Conservation (phyloP, 2,329 filamentous ascomycete species). For the Trichoderma guizhouense region DNA sequence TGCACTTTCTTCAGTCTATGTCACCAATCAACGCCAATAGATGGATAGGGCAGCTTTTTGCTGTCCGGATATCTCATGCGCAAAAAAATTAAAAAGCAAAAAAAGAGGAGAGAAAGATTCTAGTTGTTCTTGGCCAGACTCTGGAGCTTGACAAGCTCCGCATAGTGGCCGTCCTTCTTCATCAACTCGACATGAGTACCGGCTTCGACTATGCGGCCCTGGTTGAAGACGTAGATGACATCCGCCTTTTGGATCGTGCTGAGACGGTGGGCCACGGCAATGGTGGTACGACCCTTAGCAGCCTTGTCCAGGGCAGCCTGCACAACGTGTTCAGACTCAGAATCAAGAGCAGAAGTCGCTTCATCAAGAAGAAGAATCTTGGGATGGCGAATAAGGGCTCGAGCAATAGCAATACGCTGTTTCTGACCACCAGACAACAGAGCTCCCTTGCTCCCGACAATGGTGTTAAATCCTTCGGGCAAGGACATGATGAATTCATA, state of each 20-base stretch:
- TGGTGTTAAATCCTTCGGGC: constrained; percentile 39
- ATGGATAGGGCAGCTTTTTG: constrained; percentile 6
- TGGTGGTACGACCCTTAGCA: constrained; percentile 19
- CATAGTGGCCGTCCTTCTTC: constrained; percentile 67
- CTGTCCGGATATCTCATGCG: constrained; percentile 16
- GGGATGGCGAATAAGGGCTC: constrained; percentile 18
- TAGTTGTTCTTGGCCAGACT: constrained; percentile 60
- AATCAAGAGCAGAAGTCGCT: constrained; percentile 18
- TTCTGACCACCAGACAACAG: constrained; percentile 19
- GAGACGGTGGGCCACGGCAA: constrained; percentile 48
- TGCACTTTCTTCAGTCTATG: constrained; percentile 6
- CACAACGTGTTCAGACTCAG: constrained; percentile 16
- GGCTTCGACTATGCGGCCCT: constrained; percentile 78
- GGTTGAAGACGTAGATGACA: constrained; percentile 94
- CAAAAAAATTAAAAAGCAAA: background rate
- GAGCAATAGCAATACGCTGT: constrained; percentile 18
- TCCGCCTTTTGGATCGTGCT: constrained; percentile 94
- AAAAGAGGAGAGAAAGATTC: background rate
- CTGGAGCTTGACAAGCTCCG: constrained; percentile 77
- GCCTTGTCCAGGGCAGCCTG: constrained; percentile 28
- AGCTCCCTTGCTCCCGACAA: constrained; percentile 41
- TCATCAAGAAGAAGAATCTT: constrained; percentile 18
- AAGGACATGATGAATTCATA: constrained; percentile 87
- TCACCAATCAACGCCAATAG: constrained; percentile 13
- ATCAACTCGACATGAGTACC: constrained; percentile 76